These are phyloP conservation scores for Glycine soja DNA, from an alignment of 306 rosid genomes.

Conservation along the genomic window DNA sequence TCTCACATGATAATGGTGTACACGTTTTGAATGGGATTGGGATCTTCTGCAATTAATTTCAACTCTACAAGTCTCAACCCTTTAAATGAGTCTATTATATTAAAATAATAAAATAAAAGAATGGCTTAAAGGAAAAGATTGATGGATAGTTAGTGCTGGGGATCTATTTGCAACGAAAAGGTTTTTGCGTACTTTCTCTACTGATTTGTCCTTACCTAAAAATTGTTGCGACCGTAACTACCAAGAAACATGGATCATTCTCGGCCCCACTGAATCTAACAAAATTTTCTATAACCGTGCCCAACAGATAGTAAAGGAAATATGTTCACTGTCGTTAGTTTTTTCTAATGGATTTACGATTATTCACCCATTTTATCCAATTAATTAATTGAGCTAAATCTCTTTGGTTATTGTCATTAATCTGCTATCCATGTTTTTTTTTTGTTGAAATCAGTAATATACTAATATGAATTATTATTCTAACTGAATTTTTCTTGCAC, in stretches of 20 bases:
- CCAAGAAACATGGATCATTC: no score
- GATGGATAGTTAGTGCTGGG: neutral
- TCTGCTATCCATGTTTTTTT: no score
- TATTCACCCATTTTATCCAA: no score
- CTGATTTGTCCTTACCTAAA: constrained; percentile 1
- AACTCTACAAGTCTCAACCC: neutral
- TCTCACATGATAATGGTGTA: neutral
- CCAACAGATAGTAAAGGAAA: neutral
- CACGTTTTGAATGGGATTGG: neutral
- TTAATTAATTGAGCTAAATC: no score
- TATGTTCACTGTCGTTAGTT: no score
- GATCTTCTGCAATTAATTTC: neutral
- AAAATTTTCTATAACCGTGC: constrained; percentile 23
- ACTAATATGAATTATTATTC: no score
- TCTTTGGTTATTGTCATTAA: no score
- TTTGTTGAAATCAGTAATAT: no score
- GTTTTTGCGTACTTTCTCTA: neutral
- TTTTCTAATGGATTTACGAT: no score
- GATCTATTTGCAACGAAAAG: neutral
- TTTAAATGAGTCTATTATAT: neutral
- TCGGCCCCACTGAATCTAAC: neutral
- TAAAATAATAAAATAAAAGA: neutral
- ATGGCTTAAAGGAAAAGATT: neutral
- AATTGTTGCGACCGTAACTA: neutral
- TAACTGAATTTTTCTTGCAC: neutral